Evolutionary conservation across 2,329 filamentous ascomycete genomes (phyloP), one percentile per base, ranked within the genome.

Genomic region (Ophiocordyceps sinensis): DNA sequence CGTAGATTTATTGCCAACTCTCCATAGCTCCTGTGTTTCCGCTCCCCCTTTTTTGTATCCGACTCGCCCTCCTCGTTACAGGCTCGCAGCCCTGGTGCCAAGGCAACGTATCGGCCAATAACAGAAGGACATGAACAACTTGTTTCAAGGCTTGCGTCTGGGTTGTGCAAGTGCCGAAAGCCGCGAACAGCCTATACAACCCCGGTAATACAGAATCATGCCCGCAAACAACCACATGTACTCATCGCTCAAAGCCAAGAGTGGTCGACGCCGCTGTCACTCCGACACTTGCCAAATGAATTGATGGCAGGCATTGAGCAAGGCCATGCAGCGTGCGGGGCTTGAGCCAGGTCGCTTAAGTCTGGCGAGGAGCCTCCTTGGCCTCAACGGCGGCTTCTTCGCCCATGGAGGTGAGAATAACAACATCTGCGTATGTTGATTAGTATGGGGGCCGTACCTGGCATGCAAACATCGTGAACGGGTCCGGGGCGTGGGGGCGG

Each of bases 401-500:
- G 62, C 85, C 85, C 91, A 98, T 98, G 63, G 91, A 79, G 57
- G 85, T 85, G 62, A 94, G 83, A 64, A 98, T 79, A 57, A 89
- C 82, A 57, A 96, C 82, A 68, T 87, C 87, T 94, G 49, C 17
- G 23, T 17, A 11, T 36, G 29, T 14, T n/a, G 14, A 5, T 40
- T 19, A 40, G 30, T 23, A n/a, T 17, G 14, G 14, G 31, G 29
- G n/a, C 15, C 15, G 5, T 17, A 17, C 9, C 8, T 3, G 32
- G 17, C 9, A 10, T 17, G 32, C n/a, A 9, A 15, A 13, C 30
- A 32, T 32, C 13, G 19, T 5, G 5, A 37, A 36, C 6, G 19
- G 7, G 13, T 19, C 19, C 19, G 19, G 19, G 19, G 17, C 9
- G 23, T 13, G 36, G 28, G 17, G 30, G 31, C 5, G 6, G 39